Percentiles rank a stretch among this genome's conserved stretches.
phyloP scores from a whole-genome alignment of 2,329 filamentous ascomycete species.

The Trichocomaceae sp. region DNA sequence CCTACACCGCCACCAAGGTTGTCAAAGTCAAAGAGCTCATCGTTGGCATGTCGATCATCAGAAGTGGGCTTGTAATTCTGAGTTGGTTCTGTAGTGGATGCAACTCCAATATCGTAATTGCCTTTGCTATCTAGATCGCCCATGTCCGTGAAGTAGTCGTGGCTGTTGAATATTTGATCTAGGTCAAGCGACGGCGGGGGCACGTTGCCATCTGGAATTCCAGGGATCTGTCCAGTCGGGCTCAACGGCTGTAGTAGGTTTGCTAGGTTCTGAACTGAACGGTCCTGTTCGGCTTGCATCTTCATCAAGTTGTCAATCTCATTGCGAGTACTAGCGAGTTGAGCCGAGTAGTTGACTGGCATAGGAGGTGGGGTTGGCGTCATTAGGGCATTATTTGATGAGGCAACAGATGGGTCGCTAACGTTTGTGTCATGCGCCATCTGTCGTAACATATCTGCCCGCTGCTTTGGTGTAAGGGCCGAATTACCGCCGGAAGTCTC shows the following conservation, averaged over 20 bases:
- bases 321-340: constrained; percentile 59
- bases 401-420: constrained; percentile 30
- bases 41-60: constrained; percentile 9
- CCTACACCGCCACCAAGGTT: constrained; percentile 25
- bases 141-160: constrained; percentile 49
- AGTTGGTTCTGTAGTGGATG: constrained; percentile 17
- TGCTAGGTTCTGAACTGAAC: constrained; percentile 67
- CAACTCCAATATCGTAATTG: constrained; percentile 8
- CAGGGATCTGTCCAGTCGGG: constrained; percentile 71
- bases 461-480: constrained; percentile 40
- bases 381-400: constrained; percentile 51
- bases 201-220: constrained; percentile 45
- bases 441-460: constrained; percentile 43
- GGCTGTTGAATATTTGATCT: constrained; percentile 51
- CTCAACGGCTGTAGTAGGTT: constrained; percentile 71
- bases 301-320: constrained; percentile 74
- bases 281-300: constrained; percentile 71
- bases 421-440: constrained; percentile 43
- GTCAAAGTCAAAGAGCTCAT: constrained; percentile 40
- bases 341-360: constrained; percentile 42
- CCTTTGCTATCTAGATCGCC: constrained; percentile 22
- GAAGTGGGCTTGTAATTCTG: constrained; percentile 14
- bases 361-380: constrained; percentile 50
- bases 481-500: constrained; percentile 38
- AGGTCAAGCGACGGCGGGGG: constrained; percentile 47